Base-by-base conservation (phyloP, 2,329 filamentous ascomycete species). In the Chalaropsis thielavioides region DNA sequence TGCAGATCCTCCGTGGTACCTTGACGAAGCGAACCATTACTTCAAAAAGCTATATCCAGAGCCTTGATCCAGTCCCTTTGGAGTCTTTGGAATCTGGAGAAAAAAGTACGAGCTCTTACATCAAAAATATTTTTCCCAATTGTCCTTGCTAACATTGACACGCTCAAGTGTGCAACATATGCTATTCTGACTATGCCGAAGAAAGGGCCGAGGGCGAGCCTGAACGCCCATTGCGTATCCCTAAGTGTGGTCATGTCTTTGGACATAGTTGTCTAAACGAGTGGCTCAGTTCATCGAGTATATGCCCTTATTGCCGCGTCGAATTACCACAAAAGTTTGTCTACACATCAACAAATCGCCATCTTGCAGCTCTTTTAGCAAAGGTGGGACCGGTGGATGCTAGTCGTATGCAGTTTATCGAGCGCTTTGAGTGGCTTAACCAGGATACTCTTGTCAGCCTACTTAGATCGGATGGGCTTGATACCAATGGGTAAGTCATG, bases 261-360 rank as follows among this genome's bases (percentile, higher is more conserved):
- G 84, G 84, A 19, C 78, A 85, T 65, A 77, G 80, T 69, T 87
- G 84, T 71, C 83, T 87, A 68, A 83, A 81, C 71, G 85, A 82
- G 69, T 87, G 84, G 84, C 79, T 87, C 51, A 77, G 82, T 63
- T 81, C 85, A 58, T 81, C 81, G 1, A 79, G 84, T 69, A 84
- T 77, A 64, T 87, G 84, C 68, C 84, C 84, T 0, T 86, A 86
- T 69, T 87, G 84, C 71, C 80, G 84, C 31, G 79, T 83, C 68
- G 83, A 84, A 69, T 75, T 87, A 27, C 81, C 78, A 2, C 80
- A 81, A 1, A 80, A 84, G 13, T 61, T 46, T 24, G 13, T 60
- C 54, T 64, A 64, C 35, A 59, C 61, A 3, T 66, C 65, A 15
- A 63, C 51, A 27, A 66, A 66, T 62, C 44, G 41, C 49, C 61